These are phyloP conservation scores for Amphicarpaea edgeworthii DNA, from an alignment of 306 rosid genomes.

Conservation along the genomic window DNA sequence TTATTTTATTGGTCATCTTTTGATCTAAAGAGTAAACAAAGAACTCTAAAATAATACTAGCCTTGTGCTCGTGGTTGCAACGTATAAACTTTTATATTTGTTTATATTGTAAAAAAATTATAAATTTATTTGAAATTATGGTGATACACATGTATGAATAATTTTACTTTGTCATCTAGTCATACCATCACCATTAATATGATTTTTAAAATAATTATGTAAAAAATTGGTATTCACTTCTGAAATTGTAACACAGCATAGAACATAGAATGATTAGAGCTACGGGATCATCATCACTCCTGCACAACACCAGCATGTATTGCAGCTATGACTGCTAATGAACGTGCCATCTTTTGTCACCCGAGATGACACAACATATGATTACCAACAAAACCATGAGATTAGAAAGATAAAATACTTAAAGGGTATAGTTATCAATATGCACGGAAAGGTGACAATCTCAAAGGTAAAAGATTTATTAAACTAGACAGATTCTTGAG, in stretches of 20 bases:
- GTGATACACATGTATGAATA: too few species aligned
- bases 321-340: not conserved
- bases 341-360: not conserved
- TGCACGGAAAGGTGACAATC: constrained; percentile 26
- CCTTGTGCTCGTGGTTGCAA: too few species aligned
- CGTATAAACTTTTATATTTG: too few species aligned
- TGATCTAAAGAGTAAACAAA: too few species aligned
- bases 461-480: constrained; percentile 40
- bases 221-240: not conserved
- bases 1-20: too few species aligned
- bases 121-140: too few species aligned
- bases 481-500: constrained; percentile 40
- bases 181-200: too few species aligned
- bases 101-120: too few species aligned
- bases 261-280: not conserved
- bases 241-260: not conserved
- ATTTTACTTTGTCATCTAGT: too few species aligned
- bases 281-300: not conserved
- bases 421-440: constrained; percentile 4
- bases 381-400: not conserved
- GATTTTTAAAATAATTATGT: too few species aligned
- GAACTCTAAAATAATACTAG: too few species aligned
- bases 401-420: not conserved
- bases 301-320: not conserved
- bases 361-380: constrained; percentile 20